Evolutionary conservation across 2,329 filamentous ascomycete genomes (phyloP), one percentile per base, ranked within the genome.

Genomic region (Boeremia lycopersici): DNA sequence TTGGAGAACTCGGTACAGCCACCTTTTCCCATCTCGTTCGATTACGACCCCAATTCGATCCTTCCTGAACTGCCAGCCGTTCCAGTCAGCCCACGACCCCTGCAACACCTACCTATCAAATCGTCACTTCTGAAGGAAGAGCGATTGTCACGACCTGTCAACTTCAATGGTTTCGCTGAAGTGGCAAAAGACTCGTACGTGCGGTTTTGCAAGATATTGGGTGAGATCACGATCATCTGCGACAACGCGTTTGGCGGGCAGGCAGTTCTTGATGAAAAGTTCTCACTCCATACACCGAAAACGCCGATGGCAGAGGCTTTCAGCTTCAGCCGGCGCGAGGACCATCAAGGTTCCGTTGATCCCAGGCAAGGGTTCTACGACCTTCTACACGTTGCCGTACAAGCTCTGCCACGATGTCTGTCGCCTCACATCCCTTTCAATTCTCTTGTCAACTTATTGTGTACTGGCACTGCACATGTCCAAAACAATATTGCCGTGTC

Each of bases 181-280:
- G 86, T 86, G 19, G 87, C 91, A 0, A 89, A 88, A 67, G 90
- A 95, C 38, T 95, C 91, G 70, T 97, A 98, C 74, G 82, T 88
- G 48, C 89, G 89, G 47, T 99, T 99, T 65, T 98, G 93, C 71
- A 91, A 96, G 72, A 93, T 99, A 23, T 79, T 99, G 7, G 95
- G 93, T 25, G 96, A 96, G 72, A 96, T 99, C 51, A 96, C 93
- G 2, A 89, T 98, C 39, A 88, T 98, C 30, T 99, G 95, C 75
- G 95, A 99, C 74, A 95, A 96, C 66, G 90, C 93, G 0, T 99
- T 99, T 77, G 96, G 95, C 46, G 95, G 95, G 0, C 95, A 99
- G 77, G 95, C 93, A 29, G 91, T 91, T 0, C 77, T 98, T 42
- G 95, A 99, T 69, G 96, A 99, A 74, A 98, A 97, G 70, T 96